phyloP scores from a whole-genome alignment of 139 green algal genomes.

The Micractinium conductrix region DNA sequence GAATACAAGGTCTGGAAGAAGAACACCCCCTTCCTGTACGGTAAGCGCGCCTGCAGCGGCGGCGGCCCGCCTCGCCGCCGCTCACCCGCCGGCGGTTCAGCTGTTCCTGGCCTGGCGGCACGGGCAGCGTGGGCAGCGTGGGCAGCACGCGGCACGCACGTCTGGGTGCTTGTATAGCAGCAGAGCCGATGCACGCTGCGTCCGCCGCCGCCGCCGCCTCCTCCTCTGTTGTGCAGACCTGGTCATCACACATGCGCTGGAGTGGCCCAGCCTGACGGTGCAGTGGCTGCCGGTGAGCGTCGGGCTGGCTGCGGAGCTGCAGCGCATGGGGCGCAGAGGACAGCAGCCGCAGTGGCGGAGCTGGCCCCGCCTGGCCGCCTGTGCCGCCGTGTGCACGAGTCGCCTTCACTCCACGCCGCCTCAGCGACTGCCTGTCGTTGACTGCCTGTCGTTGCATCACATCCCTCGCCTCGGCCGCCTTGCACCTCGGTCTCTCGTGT shows the following conservation, averaged over 20 bases:
- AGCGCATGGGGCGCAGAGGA: no score
- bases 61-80: not conserved
- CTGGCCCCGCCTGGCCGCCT: no score
- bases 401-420: no score
- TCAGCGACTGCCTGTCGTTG: no score
- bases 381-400: no score
- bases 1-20: slow-evolving; percentile 99
- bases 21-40: slow-evolving; percentile 99
- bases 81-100: not conserved
- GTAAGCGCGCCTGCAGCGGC: slow-evolving; percentile 46
- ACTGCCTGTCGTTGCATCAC: no score
- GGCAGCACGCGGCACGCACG: not conserved
- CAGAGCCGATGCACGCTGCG: not conserved
- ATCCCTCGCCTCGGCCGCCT: no score
- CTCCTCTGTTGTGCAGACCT: slow-evolving; percentile 90
- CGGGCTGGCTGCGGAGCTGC: no score
- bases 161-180: not conserved
- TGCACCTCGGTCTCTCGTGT: not conserved
- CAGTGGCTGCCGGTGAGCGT: slow-evolving; percentile 96
- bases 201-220: not conserved
- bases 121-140: not conserved
- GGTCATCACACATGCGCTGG: slow-evolving; percentile 98
- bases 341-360: no score
- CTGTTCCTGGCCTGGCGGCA: not conserved
- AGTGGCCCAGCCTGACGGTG: slow-evolving; percentile 98